Base-by-base conservation (phyloP, 129 eudicot genomes). In the Artemisia annua region DNA sequence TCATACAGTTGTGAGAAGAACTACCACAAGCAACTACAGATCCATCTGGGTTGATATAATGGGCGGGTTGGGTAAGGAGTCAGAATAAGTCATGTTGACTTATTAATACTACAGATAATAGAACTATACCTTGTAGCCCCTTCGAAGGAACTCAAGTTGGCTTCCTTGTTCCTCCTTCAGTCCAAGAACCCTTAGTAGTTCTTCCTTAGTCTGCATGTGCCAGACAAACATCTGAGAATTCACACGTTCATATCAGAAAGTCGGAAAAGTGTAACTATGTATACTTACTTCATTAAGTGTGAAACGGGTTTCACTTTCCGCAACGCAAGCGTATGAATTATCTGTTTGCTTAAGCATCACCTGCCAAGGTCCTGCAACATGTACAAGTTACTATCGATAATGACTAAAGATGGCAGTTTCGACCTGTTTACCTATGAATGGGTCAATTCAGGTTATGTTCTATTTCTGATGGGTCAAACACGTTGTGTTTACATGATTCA, bases 281-380 rank as follows among this genome's bases (percentile, higher is more conserved):
- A 61, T 64, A 71, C 69, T 73, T 84, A 94, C 99, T 76, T 94
- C 99, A 48, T 88, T 85, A 65, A 94, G 85, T 5, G 99, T 90
- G 84, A 94, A 94, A 26, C 99, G 96, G 67, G 83, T 88, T 79
- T 83, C 86, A 71, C 99, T 90, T 80, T 94, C 97, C 3, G 99
- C 97, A 69, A 94, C 89, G 43, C 99, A 94, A 63, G 96, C 97
- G 63, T 72, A 94, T 2, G 99, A 94, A 71, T 86, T 86, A 80
- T 94, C 97, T 44, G 89, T 60, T 78, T 94, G 99, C 84, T 91
- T 90, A 82, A 94, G 88, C 99, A 94, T 94, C 85, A 94, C 99
- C 73, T 94, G 99, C 99, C 99, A 94, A 44, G 99, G 99, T 78
- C 99, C 99, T 94, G 86, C 64, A 71, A 65, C 46, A 68, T 39